A percentile compares a stretch with the other conserved stretches of the same genome.
phyloP scores from a whole-genome alignment of 306 rosid genomes.

The Hippophae rhamnoides region DNA sequence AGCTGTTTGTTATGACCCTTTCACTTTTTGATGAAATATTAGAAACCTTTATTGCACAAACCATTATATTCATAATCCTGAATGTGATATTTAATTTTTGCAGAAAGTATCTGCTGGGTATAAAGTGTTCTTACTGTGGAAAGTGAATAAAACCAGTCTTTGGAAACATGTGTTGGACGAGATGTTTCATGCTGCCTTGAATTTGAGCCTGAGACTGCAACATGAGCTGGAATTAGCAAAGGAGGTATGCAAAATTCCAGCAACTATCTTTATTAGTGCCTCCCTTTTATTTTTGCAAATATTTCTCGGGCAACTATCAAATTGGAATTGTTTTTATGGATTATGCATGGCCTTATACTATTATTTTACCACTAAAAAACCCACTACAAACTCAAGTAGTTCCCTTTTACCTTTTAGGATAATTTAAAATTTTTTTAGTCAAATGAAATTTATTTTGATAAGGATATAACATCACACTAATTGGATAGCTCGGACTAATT shows the following conservation, averaged over 20 bases:
- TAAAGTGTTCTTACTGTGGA: conserved; percentile 55
- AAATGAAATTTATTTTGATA: no score
- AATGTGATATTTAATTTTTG: conserved; percentile 19
- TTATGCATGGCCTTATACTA: no score
- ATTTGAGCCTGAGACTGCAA: conserved; percentile 52
- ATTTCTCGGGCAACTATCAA: background rate
- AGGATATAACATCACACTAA: no score
- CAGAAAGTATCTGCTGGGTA: conserved; percentile 47
- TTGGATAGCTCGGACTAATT: no score
- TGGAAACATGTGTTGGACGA: conserved; percentile 71
- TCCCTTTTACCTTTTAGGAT: no score
- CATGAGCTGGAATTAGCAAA: conserved; percentile 49
- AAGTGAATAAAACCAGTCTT: conserved; percentile 47
- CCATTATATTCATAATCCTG: background rate
- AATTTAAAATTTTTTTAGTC: no score
- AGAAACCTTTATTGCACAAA: background rate
- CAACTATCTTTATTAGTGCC: background rate
- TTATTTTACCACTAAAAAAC: no score
- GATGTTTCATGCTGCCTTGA: conserved; percentile 86
- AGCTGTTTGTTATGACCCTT: background rate
- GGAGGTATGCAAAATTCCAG: conserved; percentile 41
- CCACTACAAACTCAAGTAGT: no score
- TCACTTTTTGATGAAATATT: background rate
- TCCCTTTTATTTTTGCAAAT: background rate
- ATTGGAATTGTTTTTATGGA: background rate